Base-by-base conservation (phyloP, 108 stramenopile genomes). In the Stephanodiscus minutulus region DNA sequence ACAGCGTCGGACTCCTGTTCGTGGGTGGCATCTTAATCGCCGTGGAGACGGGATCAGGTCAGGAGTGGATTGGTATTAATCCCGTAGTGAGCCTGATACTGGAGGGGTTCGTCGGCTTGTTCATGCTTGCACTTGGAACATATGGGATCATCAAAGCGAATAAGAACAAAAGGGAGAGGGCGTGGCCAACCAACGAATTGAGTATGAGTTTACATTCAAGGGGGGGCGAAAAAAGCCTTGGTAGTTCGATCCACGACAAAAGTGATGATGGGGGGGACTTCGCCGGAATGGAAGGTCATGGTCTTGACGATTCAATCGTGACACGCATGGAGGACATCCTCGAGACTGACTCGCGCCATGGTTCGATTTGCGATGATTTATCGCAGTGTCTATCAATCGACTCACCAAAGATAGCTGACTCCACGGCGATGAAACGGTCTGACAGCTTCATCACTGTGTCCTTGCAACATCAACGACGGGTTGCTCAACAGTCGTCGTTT, bases 71-170 rank as follows among this genome's bases (percentile, higher is more conserved):
- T 44, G 77, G 76, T 7, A 69, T 88, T 39, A 81, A 83, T 28
- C 63, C 70, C 21, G 25, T 37, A 13, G 47, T 85, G 29, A 67
- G 82, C 2, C 59, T 61, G 8, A 68, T 85, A 18, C 70, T 82
- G 13, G 86, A 91, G 59, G 61, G 72, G 10, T 68, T 91, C 41
- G 90, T 91, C 6, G 90, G 90, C 13, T 36, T 91, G 12, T 88
- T 88, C 58, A 91, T 91, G 90, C 28, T 91, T 10, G 53, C 56
- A 15, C 56, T 91, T 62, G 90, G 90, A n/a, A 25, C 62, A 0
- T 82, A 84, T 58, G 84, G 87, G 4, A 55, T 88, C n/a, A 35
- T 44, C 56, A 76, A 64, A 7, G 86, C 85, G 3, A 66, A 48
- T 25, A 69, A 67, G 15, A 76, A 77, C 20, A 27, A 64, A 36